Evolutionary conservation across 1,284 basidiomycete genomes (phyloP).

Genomic region (Fomitopsis betulina): DNA sequence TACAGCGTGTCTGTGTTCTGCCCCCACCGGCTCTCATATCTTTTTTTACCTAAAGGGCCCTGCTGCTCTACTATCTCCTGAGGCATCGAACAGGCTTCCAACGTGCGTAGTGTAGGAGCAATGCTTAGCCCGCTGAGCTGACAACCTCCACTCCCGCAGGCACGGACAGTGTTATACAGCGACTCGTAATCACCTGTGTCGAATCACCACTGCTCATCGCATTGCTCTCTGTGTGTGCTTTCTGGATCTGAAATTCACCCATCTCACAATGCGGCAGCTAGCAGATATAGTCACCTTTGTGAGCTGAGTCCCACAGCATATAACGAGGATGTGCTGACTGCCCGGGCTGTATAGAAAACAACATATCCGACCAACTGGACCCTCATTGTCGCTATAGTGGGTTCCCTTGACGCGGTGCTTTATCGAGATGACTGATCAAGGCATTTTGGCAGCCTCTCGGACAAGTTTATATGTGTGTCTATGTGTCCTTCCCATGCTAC

Average conservation of each 20-base stretch:
- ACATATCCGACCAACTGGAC: neutral
- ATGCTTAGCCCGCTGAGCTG: too few relatives aligned
- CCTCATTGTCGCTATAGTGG: neutral
- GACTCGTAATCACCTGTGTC: neutral
- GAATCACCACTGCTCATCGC: neutral
- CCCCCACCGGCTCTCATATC: neutral
- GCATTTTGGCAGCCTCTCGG: neutral
- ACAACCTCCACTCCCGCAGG: neutral
- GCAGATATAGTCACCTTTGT: neutral
- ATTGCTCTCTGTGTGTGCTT: neutral
- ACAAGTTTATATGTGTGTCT: neutral
- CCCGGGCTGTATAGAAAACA: neutral
- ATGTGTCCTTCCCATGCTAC: neutral
- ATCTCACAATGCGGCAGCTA: neutral
- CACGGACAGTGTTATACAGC: neutral
- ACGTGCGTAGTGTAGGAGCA: neutral
- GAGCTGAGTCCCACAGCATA: neutral
- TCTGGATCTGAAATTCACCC: too few relatives aligned
- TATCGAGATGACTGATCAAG: neutral
- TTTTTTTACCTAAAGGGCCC: neutral
- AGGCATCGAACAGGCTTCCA: neutral
- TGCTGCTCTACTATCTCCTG: neutral
- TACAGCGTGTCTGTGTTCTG: neutral
- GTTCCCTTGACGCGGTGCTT: neutral
- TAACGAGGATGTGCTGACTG: neutral